phyloP scores from a whole-genome alignment of 805 yeast species.

The Ogataea trehalophila region DNA sequence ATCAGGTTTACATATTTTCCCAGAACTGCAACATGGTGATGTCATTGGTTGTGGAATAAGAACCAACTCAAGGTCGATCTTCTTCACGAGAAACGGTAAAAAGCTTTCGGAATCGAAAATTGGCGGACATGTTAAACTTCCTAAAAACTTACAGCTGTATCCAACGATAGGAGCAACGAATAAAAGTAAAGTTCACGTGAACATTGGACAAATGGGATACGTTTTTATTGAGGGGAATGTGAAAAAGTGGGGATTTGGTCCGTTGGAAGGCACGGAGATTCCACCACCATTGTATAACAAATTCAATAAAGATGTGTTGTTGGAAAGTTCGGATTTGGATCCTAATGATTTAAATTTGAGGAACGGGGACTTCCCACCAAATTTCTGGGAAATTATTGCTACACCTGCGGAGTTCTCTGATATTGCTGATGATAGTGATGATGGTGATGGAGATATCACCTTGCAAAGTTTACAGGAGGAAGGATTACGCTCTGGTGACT shows the following conservation, averaged over 20 bases:
- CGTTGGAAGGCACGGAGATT: constrained; percentile 77
- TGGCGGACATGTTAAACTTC: constrained; percentile 73
- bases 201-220: constrained; percentile 87
- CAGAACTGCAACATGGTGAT: constrained; percentile 72
- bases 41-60: constrained; percentile 91
- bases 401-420: constrained; percentile 31
- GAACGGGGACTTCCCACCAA: constrained; percentile 49
- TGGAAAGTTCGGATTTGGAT: constrained; percentile 56
- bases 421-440: constrained; percentile 18
- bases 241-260: constrained; percentile 95
- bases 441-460: constrained; percentile 23
- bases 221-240: constrained; percentile 91
- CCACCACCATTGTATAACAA: constrained; percentile 93
- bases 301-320: constrained; percentile 68
- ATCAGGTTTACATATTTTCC: constrained; percentile 48
- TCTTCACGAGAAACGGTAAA: constrained; percentile 93
- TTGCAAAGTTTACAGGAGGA: constrained; percentile 22
- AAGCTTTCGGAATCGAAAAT: constrained; percentile 75
- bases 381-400: constrained; percentile 41
- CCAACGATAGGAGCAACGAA: constrained; percentile 90
- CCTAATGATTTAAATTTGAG: constrained; percentile 38
- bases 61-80: constrained; percentile 76
- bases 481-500: constrained; percentile 16
- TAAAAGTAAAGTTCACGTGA: constrained; percentile 78
- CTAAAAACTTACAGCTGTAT: constrained; percentile 64